phyloP scores from a whole-genome alignment of 352 stramenopile species.

The Globisporangium echinulatum region DNA sequence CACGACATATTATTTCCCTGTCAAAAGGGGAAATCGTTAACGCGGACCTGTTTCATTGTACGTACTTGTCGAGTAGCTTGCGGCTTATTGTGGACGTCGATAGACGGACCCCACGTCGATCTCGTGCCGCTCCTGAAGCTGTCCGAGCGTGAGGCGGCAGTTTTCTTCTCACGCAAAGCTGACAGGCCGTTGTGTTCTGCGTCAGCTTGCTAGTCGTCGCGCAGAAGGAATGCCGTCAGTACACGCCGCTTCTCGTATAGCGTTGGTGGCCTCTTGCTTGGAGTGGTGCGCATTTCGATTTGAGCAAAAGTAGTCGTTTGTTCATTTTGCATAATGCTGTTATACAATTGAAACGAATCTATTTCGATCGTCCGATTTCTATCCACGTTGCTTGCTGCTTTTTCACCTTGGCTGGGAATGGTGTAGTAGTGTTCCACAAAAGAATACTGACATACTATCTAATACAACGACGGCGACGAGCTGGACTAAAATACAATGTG shows the following conservation, averaged over 20 bases:
- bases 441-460: too few relatives aligned
- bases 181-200: not conserved
- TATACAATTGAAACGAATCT: too few relatives aligned
- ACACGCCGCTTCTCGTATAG: not conserved
- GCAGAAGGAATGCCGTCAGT: not conserved
- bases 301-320: too few relatives aligned
- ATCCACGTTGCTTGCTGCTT: too few relatives aligned
- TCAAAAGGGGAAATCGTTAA: not conserved
- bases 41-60: slow-evolving; percentile 17
- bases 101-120: not conserved
- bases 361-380: too few relatives aligned
- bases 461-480: too few relatives aligned
- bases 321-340: too few relatives aligned
- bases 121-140: not conserved
- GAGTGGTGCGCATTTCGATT: too few relatives aligned
- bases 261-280: not conserved
- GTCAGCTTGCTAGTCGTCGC: not conserved
- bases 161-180: not conserved
- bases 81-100: slow-evolving; percentile 9
- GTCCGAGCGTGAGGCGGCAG: not conserved
- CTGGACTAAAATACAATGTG: too few relatives aligned
- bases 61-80: slow-evolving; percentile 11
- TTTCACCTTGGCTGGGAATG: too few relatives aligned
- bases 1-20: not conserved
- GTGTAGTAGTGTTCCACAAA: too few relatives aligned